Evolutionary conservation across 768 basidiomycete species (phyloP), one percentile per base, ranked within the genome.

Genomic region (Guyanaporus albipodus): DNA sequence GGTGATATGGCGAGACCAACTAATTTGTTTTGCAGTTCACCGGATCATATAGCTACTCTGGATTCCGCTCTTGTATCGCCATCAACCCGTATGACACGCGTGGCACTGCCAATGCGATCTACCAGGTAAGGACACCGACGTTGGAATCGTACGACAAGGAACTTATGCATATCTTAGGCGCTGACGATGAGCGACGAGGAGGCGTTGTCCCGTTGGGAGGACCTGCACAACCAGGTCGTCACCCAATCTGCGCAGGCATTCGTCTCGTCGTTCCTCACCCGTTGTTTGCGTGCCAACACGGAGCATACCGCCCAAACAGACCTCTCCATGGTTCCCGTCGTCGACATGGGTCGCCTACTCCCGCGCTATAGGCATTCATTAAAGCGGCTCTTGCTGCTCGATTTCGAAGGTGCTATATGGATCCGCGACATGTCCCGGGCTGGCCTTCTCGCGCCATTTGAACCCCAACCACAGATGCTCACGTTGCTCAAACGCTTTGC

Each of bases 171-270:
- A 24, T 21, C 4, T 10, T 43, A 68, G 69, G 91, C 89, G 8
- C 67, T 93, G 24, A 86, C 82, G 0, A 92, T 92, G 89, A 68
- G 67, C 38, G 79, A 83, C 21, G 80, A 82, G 3, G 89, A 92
- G 61, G 84, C 85, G 0, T 61, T 66, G 17, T 78, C 78, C 10
- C 81, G 89, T 5, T 92, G 90, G 90, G 80, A 84, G 74, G 91
- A 93, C 48, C 71, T 93, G 0, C 87, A 92, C 63, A 81, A 78
- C 50, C 91, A 93, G 53, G 91, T 93, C 41, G 80, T 81, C 11
- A 87, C 87, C 0, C 91, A 93, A 61, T 91, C 86, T 0, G 89
- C 91, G 0, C 91, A 93, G 57, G 74, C 85, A 0, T 93, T 91
- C 63, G 83, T 85, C 33, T 86, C 75, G 4, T 77, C 81, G 4